These are phyloP conservation scores for Penstemon barbatus DNA, from an alignment of 257 asterid genomes.

Conservation along the genomic window DNA sequence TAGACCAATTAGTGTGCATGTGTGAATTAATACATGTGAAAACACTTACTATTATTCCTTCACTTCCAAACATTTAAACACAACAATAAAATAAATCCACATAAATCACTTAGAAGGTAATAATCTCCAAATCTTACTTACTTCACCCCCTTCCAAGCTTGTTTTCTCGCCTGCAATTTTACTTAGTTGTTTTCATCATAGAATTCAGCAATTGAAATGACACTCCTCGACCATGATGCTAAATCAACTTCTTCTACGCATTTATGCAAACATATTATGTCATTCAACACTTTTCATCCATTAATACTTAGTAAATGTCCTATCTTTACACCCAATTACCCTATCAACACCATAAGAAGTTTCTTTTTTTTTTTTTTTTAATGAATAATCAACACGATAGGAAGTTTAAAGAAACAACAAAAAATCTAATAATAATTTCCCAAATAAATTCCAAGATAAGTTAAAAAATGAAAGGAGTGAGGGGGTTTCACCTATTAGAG, in stretches of 20 bases:
- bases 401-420: background rate
- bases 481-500: slow-evolving; percentile 52
- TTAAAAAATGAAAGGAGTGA: slow-evolving; percentile 3
- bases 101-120: background rate
- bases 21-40: too few relatives aligned
- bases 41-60: too few relatives aligned
- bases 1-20: background rate
- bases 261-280: background rate
- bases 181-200: slow-evolving; percentile 6
- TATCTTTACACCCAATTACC: slow-evolving; percentile 4
- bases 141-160: background rate
- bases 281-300: background rate
- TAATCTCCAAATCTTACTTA: background rate
- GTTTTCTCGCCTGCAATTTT: background rate
- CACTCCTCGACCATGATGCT: slow-evolving; percentile 1
- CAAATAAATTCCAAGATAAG: slow-evolving; percentile 5
- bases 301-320: slow-evolving; percentile 4
- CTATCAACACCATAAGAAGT: background rate
- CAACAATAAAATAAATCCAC: background rate
- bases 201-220: slow-evolving; percentile 3
- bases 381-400: background rate
- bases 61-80: background rate
- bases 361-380: too few relatives aligned
- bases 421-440: background rate
- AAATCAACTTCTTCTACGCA: background rate